These are phyloP conservation scores for Emydomyces testavorans DNA, from an alignment of 2,329 filamentous ascomycete genomes.

Conservation along the genomic window DNA sequence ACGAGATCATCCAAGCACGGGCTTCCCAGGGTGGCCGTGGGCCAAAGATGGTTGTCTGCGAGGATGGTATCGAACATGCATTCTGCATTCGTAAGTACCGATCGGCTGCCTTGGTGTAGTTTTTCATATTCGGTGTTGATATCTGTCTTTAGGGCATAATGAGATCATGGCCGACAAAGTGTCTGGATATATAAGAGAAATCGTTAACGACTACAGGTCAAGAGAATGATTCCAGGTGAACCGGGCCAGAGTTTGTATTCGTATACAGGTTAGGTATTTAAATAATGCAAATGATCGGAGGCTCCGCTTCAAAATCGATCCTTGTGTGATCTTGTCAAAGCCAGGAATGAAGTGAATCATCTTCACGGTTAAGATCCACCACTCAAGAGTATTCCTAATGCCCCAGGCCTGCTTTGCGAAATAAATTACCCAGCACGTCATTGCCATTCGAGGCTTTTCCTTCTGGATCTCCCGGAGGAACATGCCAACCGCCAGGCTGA, in stretches of 20 bases:
- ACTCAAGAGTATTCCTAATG: slow-evolving; percentile 8
- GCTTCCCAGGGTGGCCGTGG: slow-evolving; percentile 29
- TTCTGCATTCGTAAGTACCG: slow-evolving; percentile 46
- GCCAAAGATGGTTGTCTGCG: slow-evolving; percentile 46
- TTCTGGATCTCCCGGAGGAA: neutral
- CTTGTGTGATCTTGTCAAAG: neutral
- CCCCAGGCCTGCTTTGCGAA: slow-evolving; percentile 29
- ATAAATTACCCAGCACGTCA: slow-evolving; percentile 18
- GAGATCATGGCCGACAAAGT: slow-evolving; percentile 43
- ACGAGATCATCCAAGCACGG: slow-evolving; percentile 41
- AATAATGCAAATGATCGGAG: slow-evolving; percentile 2
- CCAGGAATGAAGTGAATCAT: neutral
- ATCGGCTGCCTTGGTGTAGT: no score
- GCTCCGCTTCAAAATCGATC: neutral
- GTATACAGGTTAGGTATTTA: slow-evolving; percentile 6
- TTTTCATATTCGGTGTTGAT: no score
- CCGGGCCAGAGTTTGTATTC: neutral
- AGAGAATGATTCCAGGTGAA: slow-evolving; percentile 7
- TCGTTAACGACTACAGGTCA: slow-evolving; percentile 20
- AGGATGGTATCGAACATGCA: slow-evolving; percentile 45
- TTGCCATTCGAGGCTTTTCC: slow-evolving; percentile 3
- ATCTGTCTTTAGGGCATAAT: slow-evolving; percentile 26
- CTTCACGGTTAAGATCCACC: no score
- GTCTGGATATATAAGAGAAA: slow-evolving; percentile 37
- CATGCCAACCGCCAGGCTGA: neutral